phyloP scores from a whole-genome alignment of 371 early-diverging fungal species.

The Mortierella sp. region DNA sequence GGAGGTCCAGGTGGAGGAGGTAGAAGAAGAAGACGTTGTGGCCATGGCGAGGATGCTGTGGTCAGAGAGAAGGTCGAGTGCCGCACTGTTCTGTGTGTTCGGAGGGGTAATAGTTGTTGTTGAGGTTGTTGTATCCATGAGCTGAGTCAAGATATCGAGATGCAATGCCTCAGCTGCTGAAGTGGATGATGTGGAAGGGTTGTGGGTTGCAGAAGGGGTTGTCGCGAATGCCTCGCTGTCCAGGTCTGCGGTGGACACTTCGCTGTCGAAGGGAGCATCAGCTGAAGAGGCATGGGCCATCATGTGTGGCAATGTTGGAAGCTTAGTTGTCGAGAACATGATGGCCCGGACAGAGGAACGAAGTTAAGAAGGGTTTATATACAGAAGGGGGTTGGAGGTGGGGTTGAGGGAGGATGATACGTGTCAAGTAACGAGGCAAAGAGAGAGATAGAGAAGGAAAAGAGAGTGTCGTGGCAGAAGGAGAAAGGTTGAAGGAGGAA shows the following conservation, averaged over 20 bases:
- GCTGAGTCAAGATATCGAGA: conserved; percentile 36
- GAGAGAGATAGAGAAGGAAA: conserved; percentile 1
- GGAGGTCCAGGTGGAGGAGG: conserved; percentile 17
- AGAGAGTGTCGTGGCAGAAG: conserved; percentile 25
- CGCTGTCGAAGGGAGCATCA: conserved; percentile 58
- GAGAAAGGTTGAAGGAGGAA: conserved; percentile 15
- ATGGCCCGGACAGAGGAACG: conserved; percentile 58
- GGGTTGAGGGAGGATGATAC: conserved; percentile 6
- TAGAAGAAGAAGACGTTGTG: conserved; percentile 17
- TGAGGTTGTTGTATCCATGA: conserved; percentile 26
- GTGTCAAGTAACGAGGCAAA: conserved; percentile 24
- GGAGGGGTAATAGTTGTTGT: conserved; percentile 1
- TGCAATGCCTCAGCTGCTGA: conserved; percentile 20
- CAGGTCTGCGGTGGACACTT: conserved; percentile 60
- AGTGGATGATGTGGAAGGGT: conserved; percentile 19
- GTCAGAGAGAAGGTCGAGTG: conserved; percentile 37
- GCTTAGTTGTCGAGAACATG: conserved; percentile 56
- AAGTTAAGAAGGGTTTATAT: conserved; percentile 41
- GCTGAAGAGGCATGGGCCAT: conserved; percentile 60
- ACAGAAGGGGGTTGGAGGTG: conserved; percentile 8
- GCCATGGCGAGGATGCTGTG: conserved; percentile 44
- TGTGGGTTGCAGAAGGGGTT: conserved; percentile 57
- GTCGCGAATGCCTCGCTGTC: conserved; percentile 58
- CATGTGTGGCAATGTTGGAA: conserved; percentile 49
- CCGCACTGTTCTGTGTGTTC: conserved; percentile 12